These are phyloP conservation scores for Mortierella sp. DNA, from an alignment of 371 early-diverging fungal genomes.

Conservation along the genomic window DNA sequence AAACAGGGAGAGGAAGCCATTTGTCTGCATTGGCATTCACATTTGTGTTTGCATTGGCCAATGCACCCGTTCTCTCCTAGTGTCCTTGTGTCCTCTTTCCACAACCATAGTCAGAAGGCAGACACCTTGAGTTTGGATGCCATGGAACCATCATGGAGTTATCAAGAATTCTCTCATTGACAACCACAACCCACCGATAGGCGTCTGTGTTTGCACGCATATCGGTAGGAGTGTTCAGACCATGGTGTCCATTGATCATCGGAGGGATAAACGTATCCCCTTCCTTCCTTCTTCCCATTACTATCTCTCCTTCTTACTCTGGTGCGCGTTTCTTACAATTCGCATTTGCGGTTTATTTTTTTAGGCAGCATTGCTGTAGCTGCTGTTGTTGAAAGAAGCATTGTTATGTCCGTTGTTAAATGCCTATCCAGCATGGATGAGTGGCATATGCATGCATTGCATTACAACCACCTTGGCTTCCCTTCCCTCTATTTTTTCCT, in stretches of 20 bases:
- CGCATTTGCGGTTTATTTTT: not conserved
- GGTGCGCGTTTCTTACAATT: not conserved
- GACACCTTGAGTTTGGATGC: too few relatives aligned
- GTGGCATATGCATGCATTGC: slow-evolving; percentile 11
- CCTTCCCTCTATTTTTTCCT: not conserved
- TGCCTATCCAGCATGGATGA: not conserved
- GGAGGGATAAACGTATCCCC: not conserved
- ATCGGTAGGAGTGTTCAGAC: too few relatives aligned
- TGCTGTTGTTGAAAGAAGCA: too few relatives aligned
- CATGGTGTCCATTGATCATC: not conserved
- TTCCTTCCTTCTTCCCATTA: too few relatives aligned
- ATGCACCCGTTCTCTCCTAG: too few relatives aligned
- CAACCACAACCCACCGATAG: not conserved
- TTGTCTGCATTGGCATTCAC: too few relatives aligned
- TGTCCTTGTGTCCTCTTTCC: too few relatives aligned
- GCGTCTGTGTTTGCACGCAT: too few relatives aligned
- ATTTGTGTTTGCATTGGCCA: not conserved
- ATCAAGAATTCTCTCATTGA: too few relatives aligned
- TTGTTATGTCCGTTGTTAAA: not conserved
- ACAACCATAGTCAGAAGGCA: too few relatives aligned
- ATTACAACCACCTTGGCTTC: not conserved
- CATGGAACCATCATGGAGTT: too few relatives aligned
- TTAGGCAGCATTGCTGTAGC: not conserved
- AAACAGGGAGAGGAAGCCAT: not conserved
- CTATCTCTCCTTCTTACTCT: not conserved